A percentile compares a stretch with the other conserved stretches of the same genome.
phyloP scores from a whole-genome alignment of 106 monocot genomes.

The Dactylorhiza incarnata region DNA sequence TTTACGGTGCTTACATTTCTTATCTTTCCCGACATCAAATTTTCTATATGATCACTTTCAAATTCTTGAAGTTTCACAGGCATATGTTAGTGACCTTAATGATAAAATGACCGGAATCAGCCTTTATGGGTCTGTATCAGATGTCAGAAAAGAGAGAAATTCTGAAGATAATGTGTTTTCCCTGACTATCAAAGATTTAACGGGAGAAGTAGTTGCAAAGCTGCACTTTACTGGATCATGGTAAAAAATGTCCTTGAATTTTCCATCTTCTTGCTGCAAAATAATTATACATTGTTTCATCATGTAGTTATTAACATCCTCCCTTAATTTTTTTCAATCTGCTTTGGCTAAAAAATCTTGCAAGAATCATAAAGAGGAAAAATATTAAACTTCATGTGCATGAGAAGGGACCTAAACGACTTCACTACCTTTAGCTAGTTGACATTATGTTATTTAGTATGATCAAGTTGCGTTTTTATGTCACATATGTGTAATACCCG shows the following conservation, averaged over 20 bases:
- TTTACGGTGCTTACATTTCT: background rate
- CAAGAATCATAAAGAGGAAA: no score
- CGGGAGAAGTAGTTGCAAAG: slow-evolving; percentile 46
- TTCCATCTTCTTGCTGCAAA: background rate
- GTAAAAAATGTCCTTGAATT: slow-evolving; percentile 24
- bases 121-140: slow-evolving; percentile 50
- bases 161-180: slow-evolving; percentile 29
- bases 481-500: no score
- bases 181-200: slow-evolving; percentile 57
- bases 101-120: slow-evolving; percentile 78
- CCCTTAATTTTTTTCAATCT: background rate
- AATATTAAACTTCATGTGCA: no score
- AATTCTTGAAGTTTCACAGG: slow-evolving; percentile 32
- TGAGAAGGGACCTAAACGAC: no score
- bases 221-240: slow-evolving; percentile 55
- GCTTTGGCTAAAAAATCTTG: no score
- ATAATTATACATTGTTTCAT: background rate
- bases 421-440: no score
- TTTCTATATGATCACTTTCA: background rate
- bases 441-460: no score
- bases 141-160: slow-evolving; percentile 31
- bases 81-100: slow-evolving; percentile 55
- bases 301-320: background rate
- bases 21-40: slow-evolving; percentile 2
- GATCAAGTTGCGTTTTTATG: no score